These are phyloP conservation scores for Petrea volubilis DNA, from an alignment of 257 asterid genomes.

Conservation along the genomic window DNA sequence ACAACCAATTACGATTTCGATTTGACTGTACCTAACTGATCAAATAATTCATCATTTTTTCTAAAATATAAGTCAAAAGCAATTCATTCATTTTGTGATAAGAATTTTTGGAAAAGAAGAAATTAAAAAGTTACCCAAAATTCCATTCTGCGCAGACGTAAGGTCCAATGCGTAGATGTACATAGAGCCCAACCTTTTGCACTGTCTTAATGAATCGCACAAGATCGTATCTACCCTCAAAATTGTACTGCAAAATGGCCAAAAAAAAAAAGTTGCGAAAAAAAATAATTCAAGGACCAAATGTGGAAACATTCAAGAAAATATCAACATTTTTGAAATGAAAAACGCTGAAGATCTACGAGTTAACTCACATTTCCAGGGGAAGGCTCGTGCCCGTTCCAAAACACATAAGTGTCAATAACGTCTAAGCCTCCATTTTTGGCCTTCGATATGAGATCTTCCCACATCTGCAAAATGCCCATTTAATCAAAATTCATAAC, in stretches of 20 bases:
- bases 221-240: constrained; percentile 69
- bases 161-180: constrained; percentile 67
- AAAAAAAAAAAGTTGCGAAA: not conserved
- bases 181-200: constrained; percentile 56
- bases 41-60: too few species aligned
- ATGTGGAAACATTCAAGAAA: not conserved
- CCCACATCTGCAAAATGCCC: constrained; percentile 63
- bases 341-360: not conserved
- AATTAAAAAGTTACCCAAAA: constrained; percentile 59
- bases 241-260: constrained; percentile 52
- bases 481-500: constrained; percentile 9
- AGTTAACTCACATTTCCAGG: constrained; percentile 63
- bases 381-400: constrained; percentile 75
- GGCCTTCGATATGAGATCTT: constrained; percentile 60
- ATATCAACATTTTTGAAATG: not conserved
- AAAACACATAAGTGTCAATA: constrained; percentile 69
- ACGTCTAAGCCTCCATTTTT: constrained; percentile 71
- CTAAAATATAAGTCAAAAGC: too few species aligned
- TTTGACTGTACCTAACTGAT: too few species aligned
- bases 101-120: too few species aligned
- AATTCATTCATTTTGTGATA: too few species aligned
- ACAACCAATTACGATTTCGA: too few species aligned
- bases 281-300: not conserved
- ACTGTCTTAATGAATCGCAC: constrained; percentile 63
- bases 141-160: constrained; percentile 86